phyloP scores from a whole-genome alignment of 1,139 yeast species.

The Waltiozyma sp. region DNA sequence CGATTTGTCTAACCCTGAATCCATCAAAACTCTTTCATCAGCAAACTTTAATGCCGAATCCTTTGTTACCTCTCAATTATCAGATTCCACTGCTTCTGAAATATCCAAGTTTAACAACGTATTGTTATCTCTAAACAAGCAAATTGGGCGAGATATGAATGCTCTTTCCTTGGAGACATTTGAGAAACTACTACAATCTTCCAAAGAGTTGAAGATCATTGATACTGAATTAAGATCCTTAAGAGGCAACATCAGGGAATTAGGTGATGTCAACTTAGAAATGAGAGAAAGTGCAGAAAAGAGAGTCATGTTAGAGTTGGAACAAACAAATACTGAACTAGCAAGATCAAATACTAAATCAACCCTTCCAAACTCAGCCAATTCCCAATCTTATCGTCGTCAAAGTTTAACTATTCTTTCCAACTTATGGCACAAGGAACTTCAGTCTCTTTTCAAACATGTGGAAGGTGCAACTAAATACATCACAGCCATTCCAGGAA shows the following conservation, averaged over 20 bases:
- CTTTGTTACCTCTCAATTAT: constrained; percentile 42
- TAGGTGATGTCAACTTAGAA: constrained; percentile 52
- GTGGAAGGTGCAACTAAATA: constrained; percentile 88
- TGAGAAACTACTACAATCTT: constrained; percentile 57
- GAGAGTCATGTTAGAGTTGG: constrained; percentile 33
- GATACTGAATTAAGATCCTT: constrained; percentile 53
- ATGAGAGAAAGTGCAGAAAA: constrained; percentile 63
- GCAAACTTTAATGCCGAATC: constrained; percentile 35
- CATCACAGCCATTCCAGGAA: constrained; percentile 65
- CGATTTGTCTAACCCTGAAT: constrained; percentile 15
- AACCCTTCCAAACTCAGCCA: neutral
- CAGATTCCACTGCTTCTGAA: constrained; percentile 61
- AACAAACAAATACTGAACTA: constrained; percentile 9
- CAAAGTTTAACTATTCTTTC: constrained; percentile 58
- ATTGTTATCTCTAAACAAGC: constrained; percentile 39
- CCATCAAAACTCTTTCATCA: constrained; percentile 20
- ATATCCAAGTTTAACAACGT: constrained; percentile 61
- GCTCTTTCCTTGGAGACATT: constrained; percentile 60
- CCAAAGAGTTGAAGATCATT: constrained; percentile 52
- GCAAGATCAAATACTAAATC: constrained; percentile 7
- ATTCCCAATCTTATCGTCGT: constrained; percentile 20
- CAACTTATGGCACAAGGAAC: constrained; percentile 70
- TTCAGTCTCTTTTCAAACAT: constrained; percentile 62
- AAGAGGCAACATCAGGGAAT: constrained; percentile 48
- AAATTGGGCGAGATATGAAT: constrained; percentile 55